Conservation (phyloP, 2,329 filamentous ascomycete genomes). For the Colletotrichum kahawae region DNA sequence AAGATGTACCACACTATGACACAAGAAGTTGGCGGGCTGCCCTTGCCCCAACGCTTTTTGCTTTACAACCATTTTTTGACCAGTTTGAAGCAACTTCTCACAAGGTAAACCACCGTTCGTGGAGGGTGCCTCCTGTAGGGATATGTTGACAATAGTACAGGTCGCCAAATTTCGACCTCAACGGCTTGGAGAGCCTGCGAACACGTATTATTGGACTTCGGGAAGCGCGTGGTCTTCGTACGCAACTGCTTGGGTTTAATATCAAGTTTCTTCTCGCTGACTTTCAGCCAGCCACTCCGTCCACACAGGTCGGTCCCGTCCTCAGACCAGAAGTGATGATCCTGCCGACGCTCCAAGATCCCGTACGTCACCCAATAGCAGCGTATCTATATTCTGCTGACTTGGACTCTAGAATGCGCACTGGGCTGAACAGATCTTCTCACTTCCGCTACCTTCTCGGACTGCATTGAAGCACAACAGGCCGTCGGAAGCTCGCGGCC, state of each 20-base stretch:
- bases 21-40: constrained; percentile 55
- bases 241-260: constrained; percentile 24
- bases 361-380: constrained; percentile 4
- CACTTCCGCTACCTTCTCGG: constrained; percentile 54
- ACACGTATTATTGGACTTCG: constrained; percentile 56
- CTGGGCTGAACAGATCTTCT: constrained; percentile 68
- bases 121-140: neutral
- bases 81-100: constrained; percentile 54
- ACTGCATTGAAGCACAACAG: constrained; percentile 50
- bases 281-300: constrained; percentile 36
- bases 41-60: constrained; percentile 57
- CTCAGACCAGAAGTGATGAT: constrained; percentile 36
- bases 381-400: neutral
- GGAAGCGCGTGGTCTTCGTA: constrained; percentile 58
- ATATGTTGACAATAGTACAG: constrained; percentile 29
- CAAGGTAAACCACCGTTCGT: constrained; percentile 42
- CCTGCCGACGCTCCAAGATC: constrained; percentile 26
- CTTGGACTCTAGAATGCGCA: constrained; percentile 49
- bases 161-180: constrained; percentile 60
- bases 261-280: neutral
- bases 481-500: constrained; percentile 49
- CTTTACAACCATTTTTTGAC: constrained; percentile 61
- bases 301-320: constrained; percentile 36
- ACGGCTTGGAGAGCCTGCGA: constrained; percentile 55
- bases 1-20: constrained; percentile 63